Percentiles rank a stretch among this genome's conserved stretches.
phyloP scores from a whole-genome alignment of 75 land plant genomes.

The Sequoiadendron giganteum region DNA sequence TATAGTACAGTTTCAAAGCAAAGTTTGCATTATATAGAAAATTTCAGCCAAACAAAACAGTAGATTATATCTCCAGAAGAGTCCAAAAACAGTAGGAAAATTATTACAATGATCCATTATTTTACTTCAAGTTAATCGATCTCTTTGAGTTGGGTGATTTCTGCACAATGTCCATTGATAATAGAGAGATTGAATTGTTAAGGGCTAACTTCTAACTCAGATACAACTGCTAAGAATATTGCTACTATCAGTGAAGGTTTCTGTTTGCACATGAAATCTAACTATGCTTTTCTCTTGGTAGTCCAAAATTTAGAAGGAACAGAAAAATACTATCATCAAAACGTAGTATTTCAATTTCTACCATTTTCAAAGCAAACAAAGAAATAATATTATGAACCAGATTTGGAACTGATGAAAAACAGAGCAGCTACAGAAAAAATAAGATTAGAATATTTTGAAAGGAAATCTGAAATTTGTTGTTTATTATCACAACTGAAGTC shows the following conservation, averaged over 20 bases:
- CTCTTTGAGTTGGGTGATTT: neutral
- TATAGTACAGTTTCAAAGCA: neutral
- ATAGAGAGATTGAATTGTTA: neutral
- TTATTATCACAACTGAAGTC: neutral
- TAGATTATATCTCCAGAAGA: neutral
- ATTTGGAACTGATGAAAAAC: neutral
- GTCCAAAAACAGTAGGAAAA: neutral
- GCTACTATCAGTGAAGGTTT: neutral
- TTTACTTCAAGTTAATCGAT: neutral
- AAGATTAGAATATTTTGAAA: neutral
- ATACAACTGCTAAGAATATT: neutral
- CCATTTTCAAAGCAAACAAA: neutral
- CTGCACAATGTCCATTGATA: neutral
- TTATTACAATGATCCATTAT: neutral
- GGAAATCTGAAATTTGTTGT: neutral
- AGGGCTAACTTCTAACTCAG: neutral
- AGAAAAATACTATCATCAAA: neutral
- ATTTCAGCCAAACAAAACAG: neutral
- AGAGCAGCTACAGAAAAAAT: neutral
- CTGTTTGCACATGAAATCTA: neutral
- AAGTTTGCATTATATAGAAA: neutral
- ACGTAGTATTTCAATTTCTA: neutral
- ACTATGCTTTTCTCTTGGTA: neutral
- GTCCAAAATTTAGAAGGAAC: neutral
- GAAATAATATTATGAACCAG: neutral